Base-by-base conservation (phyloP, 495 filamentous ascomycete species). In the Penicillium angulare region DNA sequence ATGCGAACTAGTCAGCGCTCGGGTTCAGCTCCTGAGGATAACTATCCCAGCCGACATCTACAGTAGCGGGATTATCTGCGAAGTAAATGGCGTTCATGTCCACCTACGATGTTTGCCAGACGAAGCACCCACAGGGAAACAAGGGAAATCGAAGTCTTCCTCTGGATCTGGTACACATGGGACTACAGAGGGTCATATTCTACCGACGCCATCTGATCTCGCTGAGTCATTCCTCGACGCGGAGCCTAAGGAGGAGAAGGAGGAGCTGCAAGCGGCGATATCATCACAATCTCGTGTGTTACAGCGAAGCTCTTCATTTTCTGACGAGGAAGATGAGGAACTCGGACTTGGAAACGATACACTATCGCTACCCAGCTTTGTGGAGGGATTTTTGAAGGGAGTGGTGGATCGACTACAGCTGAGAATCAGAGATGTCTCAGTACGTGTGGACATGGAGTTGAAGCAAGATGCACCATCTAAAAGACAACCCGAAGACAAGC, bases 221-320 rank as follows among this genome's bases (percentile, higher is more conserved):
- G 92, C 92, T 3, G 79, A 90, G 64, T 95, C 88, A 0, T 97
- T 96, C 67, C 75, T 97, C 12, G 79, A 90, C 55, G 80, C 89
- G 1, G 89, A 97, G 56, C 87, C 90, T 1, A 66, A 65, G 34
- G 81, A 86, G 47, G 88, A 93, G 60, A 87, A 83, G 56, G 79
- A 79, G 27, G 81, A 90, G 65, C 72, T 97, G 23, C 81, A 93
- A 67, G 83, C 87, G 45, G 89, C 87, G 5, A 74, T 97, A 15
- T 75, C 83, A 5, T 84, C 84, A 5, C 81, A 85, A 41, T 83
- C 86, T 24, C 66, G 74, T 40, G 60, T 72, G 7, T 47, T 77
- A 4, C 68, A 69, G 3, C 58, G 35, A 7, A 51, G 49, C n/a
- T 72, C 78, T 0, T 81, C 81, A 7, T 58, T 78, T 18, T 80